phyloP scores from a whole-genome alignment of 2,329 filamentous ascomycete species.

The Xylaria polymorpha region DNA sequence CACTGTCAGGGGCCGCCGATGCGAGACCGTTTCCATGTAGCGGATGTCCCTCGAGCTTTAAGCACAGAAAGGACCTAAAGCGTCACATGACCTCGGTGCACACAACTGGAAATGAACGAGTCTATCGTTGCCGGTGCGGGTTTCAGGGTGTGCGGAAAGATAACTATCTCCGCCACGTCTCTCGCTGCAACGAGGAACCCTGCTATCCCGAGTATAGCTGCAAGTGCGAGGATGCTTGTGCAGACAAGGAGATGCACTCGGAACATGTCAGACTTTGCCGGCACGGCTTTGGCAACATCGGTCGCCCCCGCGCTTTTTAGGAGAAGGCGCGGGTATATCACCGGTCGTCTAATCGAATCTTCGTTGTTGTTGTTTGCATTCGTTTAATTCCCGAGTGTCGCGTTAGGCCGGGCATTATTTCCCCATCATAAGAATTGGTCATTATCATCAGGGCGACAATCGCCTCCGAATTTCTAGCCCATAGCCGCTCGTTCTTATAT shows the following conservation, averaged over 20 bases:
- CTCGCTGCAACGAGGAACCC: neutral
- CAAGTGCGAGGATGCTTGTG: neutral
- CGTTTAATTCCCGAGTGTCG: too few relatives aligned
- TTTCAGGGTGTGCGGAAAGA: conserved; percentile 7
- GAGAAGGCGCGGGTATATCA: neutral
- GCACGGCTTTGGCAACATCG: neutral
- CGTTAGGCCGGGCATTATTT: neutral
- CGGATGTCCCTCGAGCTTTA: neutral
- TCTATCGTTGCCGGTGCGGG: conserved; percentile 17
- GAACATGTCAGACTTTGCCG: neutral
- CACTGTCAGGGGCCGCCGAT: neutral
- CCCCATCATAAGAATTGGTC: too few relatives aligned
- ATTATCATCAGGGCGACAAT: too few relatives aligned
- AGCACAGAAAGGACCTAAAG: conserved; percentile 3
- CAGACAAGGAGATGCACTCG: neutral
- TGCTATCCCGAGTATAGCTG: neutral
- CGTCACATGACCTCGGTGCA: conserved; percentile 9
- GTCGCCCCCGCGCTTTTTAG: neutral
- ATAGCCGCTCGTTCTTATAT: too few relatives aligned
- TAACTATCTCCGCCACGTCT: conserved; percentile 15
- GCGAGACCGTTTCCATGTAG: neutral
- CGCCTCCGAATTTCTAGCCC: too few relatives aligned
- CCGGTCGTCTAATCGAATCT: too few relatives aligned
- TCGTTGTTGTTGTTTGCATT: neutral
- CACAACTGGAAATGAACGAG: neutral